Evolutionary conservation across 2,329 filamentous ascomycete genomes (phyloP), one percentile per base, ranked within the genome.

Genomic region (Diaporthe aspalathi): DNA sequence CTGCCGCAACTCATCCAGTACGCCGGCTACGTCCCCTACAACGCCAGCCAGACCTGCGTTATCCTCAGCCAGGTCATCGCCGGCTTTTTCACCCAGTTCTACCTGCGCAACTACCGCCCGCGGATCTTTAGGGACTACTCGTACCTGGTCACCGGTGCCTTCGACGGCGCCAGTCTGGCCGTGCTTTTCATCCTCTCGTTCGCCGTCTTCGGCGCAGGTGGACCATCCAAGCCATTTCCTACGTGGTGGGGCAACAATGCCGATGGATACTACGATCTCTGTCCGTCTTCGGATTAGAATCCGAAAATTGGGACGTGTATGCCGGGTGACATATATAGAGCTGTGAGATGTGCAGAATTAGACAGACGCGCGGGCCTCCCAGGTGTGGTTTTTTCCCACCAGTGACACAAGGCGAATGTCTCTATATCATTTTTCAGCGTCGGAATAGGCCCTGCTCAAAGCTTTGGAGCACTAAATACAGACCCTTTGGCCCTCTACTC

Each of bases 231-330:
- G 12, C 81, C 84, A 0, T 88, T 89, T 74, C 86, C 86, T 0
- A 77, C 75, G 2, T 89, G 87, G 87, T 88, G 86, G 86, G 87
- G 87, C 0, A 89, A 88, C 66, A 87, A 87, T 38, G 71, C 40
- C 0, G 76, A 83, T 29, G 86, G 85, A 1, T 81, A 84, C 74
- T 86, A 85, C 57, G 86, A 88, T 74, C 78, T 81, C 49, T 88
- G 86, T 73, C 86, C 85, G 0, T 63, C 75, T 0, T 1, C 75
- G 0, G 81, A 82, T 62, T 82, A 79, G 20, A 24, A 3, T 29
- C 7, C 3, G 29, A 6, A n/a, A n/a, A n/a, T n/a, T n/a, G n/a
- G n/a, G n/a, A n/a, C n/a, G n/a, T n/a, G n/a, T n/a, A n/a, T n/a
- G n/a, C n/a, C n/a, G n/a, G n/a, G 32, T 35, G 32, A 35, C 32